Evolutionary conservation across 805 yeast species (phyloP).

Genomic region (Pichia deserticola): DNA sequence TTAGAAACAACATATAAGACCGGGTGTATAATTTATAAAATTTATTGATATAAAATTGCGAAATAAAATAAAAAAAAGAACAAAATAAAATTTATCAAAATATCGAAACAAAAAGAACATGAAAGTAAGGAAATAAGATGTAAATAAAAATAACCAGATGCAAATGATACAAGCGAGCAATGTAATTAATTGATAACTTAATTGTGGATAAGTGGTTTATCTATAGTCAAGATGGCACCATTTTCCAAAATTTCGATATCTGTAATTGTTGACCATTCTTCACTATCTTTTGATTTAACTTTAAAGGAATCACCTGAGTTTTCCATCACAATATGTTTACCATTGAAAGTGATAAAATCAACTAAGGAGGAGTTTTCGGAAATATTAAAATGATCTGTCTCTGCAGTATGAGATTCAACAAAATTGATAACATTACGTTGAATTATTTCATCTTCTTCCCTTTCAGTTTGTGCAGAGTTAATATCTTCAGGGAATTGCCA

Average conservation of each 20-base stretch:
- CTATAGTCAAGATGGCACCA: constrained; percentile 39
- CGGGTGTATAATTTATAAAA: too few relatives aligned
- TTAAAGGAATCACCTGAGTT: constrained; percentile 30
- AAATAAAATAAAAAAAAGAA: neutral
- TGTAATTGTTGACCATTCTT: constrained; percentile 31
- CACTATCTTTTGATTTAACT: constrained; percentile 26
- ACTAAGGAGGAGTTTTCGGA: constrained; percentile 17
- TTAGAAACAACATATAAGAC: too few relatives aligned
- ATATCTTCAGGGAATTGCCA: constrained; percentile 70
- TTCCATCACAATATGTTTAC: constrained; percentile 30
- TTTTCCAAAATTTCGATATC: constrained; percentile 33
- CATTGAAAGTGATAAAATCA: constrained; percentile 26
- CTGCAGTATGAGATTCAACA: constrained; percentile 55
- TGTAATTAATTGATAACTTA: neutral
- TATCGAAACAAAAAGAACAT: neutral
- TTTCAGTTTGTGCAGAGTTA: constrained; percentile 31
- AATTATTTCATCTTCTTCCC: constrained; percentile 36
- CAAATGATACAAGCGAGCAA: neutral
- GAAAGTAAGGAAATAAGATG: neutral
- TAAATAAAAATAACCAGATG: neutral
- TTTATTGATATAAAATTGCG: neutral
- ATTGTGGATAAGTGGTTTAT: neutral
- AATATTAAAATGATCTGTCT: constrained; percentile 17
- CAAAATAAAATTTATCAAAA: neutral
- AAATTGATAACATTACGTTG: constrained; percentile 48